Base-by-base conservation (phyloP, 2,329 filamentous ascomycete species). In the Diaporthe amygdali region DNA sequence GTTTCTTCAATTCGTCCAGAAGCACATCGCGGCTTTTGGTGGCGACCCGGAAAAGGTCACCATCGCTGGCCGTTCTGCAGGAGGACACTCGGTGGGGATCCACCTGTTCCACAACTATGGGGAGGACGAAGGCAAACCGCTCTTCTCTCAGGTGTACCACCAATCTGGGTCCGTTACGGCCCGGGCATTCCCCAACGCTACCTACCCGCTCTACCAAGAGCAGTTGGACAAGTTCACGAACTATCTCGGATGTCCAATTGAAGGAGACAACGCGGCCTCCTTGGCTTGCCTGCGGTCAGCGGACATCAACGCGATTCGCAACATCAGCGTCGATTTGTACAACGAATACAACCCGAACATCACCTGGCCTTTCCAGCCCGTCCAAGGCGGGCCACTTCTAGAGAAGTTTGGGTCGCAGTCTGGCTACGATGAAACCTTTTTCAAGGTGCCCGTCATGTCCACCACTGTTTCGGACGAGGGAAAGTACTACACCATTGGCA, bases 321-420 rank as follows among this genome's bases (percentile, higher is more conserved):
- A 78, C 69, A 80, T 82, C 22, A 84, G 82, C 44, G 78, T 79
- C 0, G 79, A 79, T 25, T 68, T 85, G 3, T 85, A 81, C 69
- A 75, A 78, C 2, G 78, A 81, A 0, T 81, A 82, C 5, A 76
- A 82, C 5, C 79, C 80, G 20, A 80, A 79, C 46, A 76, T 84
- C 32, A 86, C 83, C 0, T 87, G 85, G 85, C 84, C 85, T 0
- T 87, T 84, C 76, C 85, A 87, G 64, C 85, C 85, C 1, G 81
- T 82, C 0, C 83, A 84, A 0, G 83, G 84, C 0, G 85, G 84
- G 0, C 82, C 82, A 0, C 70, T 86, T 0, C 78, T 87, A 4
- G 84, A 87, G 74, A 86, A 85, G 68, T 79, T 81, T 6, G 85
- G 85, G 22, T 86, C 84, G 0, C 80, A 74, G 71, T 82, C 75